These are phyloP conservation scores for Sophora flavescens DNA, from an alignment of 306 rosid genomes.

Conservation along the genomic window DNA sequence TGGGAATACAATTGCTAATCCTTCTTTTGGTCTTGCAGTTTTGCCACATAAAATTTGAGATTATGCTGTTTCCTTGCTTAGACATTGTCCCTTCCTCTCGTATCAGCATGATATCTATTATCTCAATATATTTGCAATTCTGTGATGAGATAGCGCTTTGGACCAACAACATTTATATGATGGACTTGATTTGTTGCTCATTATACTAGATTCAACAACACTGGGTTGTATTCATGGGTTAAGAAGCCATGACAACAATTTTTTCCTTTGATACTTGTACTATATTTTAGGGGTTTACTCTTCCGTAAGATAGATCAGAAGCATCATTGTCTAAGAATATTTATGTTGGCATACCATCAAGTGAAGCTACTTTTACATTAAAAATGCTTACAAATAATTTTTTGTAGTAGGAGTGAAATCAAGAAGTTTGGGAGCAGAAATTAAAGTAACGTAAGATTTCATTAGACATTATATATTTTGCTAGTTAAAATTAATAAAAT, in stretches of 20 bases:
- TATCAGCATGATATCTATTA: constrained; percentile 19
- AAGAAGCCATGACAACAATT: not conserved
- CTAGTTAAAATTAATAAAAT: too few species aligned
- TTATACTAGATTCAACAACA: constrained; percentile 19
- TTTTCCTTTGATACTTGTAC: not conserved
- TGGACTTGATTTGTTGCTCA: constrained; percentile 24
- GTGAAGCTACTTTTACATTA: constrained; percentile 1
- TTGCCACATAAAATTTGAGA: constrained; percentile 12
- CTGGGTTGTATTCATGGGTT: constrained; percentile 11
- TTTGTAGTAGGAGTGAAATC: not conserved
- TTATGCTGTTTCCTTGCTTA: constrained; percentile 1
- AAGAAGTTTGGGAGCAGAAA: not conserved
- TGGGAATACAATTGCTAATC: not conserved
- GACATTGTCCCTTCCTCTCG: constrained; percentile 2
- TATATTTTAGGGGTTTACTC: not conserved
- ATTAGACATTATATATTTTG: too few species aligned
- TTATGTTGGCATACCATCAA: not conserved
- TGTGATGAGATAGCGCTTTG: constrained; percentile 3
- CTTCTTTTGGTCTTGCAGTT: constrained; percentile 24
- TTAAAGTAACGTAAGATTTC: too few species aligned
- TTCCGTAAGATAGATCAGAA: not conserved
- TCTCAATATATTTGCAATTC: not conserved
- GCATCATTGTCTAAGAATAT: too few species aligned
- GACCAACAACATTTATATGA: constrained; percentile 28
- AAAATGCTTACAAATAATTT: not conserved